These are phyloP conservation scores for Hamamelis virginiana DNA, from an alignment of 164 flowering plant genomes.

Conservation along the genomic window DNA sequence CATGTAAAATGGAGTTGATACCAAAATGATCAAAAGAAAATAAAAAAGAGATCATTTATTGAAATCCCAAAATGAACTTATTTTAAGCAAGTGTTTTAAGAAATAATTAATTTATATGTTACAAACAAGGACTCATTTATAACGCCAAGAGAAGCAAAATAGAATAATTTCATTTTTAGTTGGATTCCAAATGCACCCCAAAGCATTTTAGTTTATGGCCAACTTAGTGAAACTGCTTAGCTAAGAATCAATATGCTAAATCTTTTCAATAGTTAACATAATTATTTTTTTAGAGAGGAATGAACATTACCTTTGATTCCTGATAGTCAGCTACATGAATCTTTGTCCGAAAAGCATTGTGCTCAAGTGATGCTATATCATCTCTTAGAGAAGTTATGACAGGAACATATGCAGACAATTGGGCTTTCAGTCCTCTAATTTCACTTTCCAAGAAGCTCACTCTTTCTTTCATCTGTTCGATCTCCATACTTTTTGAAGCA, in stretches of 20 bases:
- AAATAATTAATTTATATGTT: background rate
- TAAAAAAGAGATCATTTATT: background rate
- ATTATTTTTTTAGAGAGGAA: background rate
- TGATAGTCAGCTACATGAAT: conserved; percentile 16
- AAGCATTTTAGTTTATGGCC: background rate
- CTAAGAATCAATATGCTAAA: background rate
- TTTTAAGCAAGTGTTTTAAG: background rate
- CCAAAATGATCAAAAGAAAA: background rate
- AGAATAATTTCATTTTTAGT: background rate
- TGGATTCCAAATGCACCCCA: background rate
- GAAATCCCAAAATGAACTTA: background rate
- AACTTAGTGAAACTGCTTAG: background rate
- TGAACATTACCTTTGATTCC: conserved; percentile 38
- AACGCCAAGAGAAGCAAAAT: too few species aligned
- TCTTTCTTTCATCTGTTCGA: conserved; percentile 49
- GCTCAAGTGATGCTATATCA: conserved; percentile 58
- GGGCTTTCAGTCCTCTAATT: conserved; percentile 47
- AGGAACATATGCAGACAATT: conserved; percentile 56
- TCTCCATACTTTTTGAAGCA: conserved; percentile 37
- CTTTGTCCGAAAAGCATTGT: conserved; percentile 34
- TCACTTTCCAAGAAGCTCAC: conserved; percentile 51
- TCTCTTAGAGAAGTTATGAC: conserved; percentile 51
- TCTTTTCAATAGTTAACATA: background rate
- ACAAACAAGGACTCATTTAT: too few species aligned
- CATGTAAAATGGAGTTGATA: too few species aligned